These are phyloP conservation scores for Cutaneotrichosporon sp. DNA, from an alignment of 1,284 basidiomycete species.

Conservation along the genomic window DNA sequence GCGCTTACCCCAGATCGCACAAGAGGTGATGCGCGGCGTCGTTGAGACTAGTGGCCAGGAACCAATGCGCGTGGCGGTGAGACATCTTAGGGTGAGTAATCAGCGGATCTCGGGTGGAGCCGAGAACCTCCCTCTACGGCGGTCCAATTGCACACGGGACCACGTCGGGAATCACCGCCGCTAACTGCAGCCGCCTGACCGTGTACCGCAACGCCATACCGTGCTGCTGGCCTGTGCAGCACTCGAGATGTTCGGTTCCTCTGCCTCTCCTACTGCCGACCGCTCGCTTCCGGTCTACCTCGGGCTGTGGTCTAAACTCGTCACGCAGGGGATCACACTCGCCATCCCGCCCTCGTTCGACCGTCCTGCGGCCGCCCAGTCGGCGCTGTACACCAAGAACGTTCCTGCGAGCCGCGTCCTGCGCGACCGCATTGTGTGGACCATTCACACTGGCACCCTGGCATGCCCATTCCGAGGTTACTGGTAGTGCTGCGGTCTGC, in stretches of 20 bases:
- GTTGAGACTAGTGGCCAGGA: neutral
- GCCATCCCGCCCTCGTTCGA: constrained; percentile 1
- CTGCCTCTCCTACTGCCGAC: neutral
- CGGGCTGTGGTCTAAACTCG: neutral
- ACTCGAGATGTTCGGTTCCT: neutral
- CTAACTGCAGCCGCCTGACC: constrained; percentile 1
- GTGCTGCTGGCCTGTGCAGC: neutral
- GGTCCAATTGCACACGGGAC: neutral
- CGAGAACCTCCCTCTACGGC: neutral
- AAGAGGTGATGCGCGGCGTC: neutral
- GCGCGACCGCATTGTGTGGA: constrained; percentile 6
- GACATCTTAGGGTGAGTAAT: constrained; percentile 1
- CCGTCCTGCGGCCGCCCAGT: neutral
- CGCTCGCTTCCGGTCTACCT: neutral
- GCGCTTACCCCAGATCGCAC: neutral
- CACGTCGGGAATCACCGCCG: neutral
- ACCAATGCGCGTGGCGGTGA: neutral
- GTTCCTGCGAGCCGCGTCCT: neutral
- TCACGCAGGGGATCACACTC: neutral
- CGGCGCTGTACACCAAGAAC: neutral
- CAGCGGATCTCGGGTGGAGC: neutral
- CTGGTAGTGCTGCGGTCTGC: neutral
- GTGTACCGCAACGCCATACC: neutral
- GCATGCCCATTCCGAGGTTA: constrained; percentile 8
- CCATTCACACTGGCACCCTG: neutral